These are phyloP conservation scores for Penicillium sp. DNA, from an alignment of 2,329 filamentous ascomycete genomes.

Conservation along the genomic window DNA sequence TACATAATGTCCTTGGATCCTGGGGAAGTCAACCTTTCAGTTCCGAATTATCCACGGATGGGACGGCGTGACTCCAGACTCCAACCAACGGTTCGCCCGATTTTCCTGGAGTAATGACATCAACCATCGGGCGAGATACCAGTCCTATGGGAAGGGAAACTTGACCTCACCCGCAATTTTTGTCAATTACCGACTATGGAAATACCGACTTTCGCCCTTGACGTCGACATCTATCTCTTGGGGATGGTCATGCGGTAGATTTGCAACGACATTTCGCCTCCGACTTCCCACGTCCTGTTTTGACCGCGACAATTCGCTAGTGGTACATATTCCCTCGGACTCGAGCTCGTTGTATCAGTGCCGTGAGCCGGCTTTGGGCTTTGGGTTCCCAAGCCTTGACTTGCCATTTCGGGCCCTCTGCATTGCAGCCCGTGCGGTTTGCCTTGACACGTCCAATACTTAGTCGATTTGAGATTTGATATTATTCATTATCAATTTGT, in stretches of 20 bases:
- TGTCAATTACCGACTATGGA: background rate
- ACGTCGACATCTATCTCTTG: background rate
- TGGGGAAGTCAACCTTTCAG: background rate
- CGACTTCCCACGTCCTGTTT: background rate
- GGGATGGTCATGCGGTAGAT: background rate
- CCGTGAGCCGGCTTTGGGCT: too few species aligned
- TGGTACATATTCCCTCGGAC: too few species aligned
- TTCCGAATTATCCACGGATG: conserved; percentile 11
- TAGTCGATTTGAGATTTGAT: background rate
- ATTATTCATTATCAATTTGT: too few species aligned
- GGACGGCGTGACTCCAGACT: background rate
- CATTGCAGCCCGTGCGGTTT: background rate
- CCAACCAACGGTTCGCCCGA: background rate
- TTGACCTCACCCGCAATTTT: too few species aligned
- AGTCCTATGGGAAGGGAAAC: background rate
- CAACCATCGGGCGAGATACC: background rate
- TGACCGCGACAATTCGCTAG: too few species aligned
- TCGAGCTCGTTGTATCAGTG: too few species aligned
- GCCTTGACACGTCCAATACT: background rate
- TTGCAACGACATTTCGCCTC: background rate
- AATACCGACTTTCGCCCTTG: background rate
- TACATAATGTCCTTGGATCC: background rate
- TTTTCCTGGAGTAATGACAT: background rate
- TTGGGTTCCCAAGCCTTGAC: background rate
- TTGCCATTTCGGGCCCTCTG: background rate